Evolutionary conservation across 1,284 basidiomycete species (phyloP).

Genomic region (Volvariella surrecta): DNA sequence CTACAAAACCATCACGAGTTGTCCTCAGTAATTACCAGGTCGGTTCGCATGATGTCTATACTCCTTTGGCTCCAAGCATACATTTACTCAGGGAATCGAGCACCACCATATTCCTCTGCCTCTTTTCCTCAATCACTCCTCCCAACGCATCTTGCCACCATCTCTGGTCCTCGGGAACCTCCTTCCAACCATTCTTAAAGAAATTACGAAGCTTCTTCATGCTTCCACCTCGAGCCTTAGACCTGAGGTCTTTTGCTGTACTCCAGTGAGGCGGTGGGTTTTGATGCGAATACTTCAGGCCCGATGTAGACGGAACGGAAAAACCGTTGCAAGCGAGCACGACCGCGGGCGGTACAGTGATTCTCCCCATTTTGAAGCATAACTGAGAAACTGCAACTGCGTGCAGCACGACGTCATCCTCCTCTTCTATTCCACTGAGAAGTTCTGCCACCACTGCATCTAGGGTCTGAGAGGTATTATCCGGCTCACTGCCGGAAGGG

Average conservation of each 20-base stretch:
- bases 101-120: conserved; percentile 31
- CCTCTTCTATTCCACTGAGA: conserved; percentile 8
- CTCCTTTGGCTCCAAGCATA: background rate
- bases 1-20: too few relatives aligned
- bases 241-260: conserved; percentile 29
- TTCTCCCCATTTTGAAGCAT: conserved; percentile 69
- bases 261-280: conserved; percentile 50
- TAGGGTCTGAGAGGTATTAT: conserved; percentile 19
- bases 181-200: conserved; percentile 46
- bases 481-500: background rate
- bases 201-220: conserved; percentile 33
- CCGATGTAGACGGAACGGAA: conserved; percentile 21
- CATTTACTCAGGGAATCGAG: conserved; percentile 4
- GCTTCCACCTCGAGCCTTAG: conserved; percentile 27
- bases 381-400: conserved; percentile 61
- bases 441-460: conserved; percentile 27
- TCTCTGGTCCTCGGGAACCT: conserved; percentile 39
- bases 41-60: too few relatives aligned
- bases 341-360: conserved; percentile 67
- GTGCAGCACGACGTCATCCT: conserved; percentile 53
- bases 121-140: conserved; percentile 37
- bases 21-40: too few relatives aligned
- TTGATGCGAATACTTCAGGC: conserved; percentile 26
- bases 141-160: conserved; percentile 60
- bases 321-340: conserved; percentile 50